Percentiles rank a stretch among this genome's conserved stretches.
Conservation (phyloP, 371 early-diverging fungal species). For the Phascolomyces articulosus region DNA sequence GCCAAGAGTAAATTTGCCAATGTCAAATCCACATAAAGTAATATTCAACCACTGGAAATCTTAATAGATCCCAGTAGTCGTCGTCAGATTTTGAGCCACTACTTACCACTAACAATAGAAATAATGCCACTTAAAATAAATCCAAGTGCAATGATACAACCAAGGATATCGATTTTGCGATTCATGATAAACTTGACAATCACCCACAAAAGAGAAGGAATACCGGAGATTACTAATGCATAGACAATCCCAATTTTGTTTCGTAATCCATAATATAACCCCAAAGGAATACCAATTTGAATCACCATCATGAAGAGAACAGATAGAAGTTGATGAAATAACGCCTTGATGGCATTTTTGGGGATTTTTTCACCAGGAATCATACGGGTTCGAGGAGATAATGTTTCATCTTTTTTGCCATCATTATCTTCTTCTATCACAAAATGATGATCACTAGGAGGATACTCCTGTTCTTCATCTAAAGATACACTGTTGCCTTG, state of each 20-base stretch:
- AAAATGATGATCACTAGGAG: too few relatives aligned
- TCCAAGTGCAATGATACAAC: constrained; percentile 38
- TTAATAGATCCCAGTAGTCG: too few relatives aligned
- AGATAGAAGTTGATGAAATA: not conserved
- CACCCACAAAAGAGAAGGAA: constrained; percentile 43
- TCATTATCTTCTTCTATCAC: too few relatives aligned
- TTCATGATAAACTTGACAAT: constrained; percentile 22
- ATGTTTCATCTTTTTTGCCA: too few relatives aligned
- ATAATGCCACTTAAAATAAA: constrained; percentile 48
- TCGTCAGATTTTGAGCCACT: too few relatives aligned
- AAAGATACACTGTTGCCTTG: too few relatives aligned
- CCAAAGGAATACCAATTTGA: constrained; percentile 43
- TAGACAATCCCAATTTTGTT: constrained; percentile 26
- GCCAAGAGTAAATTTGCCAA: too few relatives aligned
- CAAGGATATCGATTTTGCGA: constrained; percentile 41
- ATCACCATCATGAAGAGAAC: constrained; percentile 23
- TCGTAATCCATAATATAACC: constrained; percentile 38
- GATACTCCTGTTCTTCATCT: too few relatives aligned
- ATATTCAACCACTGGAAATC: too few relatives aligned
- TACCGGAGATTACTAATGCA: constrained; percentile 47
- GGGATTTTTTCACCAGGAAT: constrained; percentile 8
- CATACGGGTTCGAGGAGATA: too few relatives aligned
- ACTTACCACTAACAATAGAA: constrained; percentile 30
- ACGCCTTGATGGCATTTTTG: not conserved
- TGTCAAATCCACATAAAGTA: too few relatives aligned